These are phyloP conservation scores for Aureobasidium sp. DNA, from an alignment of 2,329 filamentous ascomycete species.

Conservation along the genomic window DNA sequence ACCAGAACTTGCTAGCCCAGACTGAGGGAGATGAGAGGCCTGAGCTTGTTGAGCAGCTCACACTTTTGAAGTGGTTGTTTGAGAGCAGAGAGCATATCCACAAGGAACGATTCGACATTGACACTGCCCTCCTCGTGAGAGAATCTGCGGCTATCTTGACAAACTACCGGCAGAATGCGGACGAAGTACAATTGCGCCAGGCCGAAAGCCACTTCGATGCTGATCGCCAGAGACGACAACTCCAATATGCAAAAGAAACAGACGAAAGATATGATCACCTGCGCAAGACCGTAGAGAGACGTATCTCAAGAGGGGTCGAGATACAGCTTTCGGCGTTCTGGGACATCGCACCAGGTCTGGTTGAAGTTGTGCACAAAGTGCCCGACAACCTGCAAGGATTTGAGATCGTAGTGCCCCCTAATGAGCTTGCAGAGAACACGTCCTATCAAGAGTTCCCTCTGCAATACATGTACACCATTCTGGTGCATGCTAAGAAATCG, in stretches of 20 bases:
- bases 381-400: slow-evolving; percentile 52
- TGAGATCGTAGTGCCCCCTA: slow-evolving; percentile 66
- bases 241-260: slow-evolving; percentile 63
- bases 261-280: slow-evolving; percentile 70
- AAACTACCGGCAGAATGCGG: slow-evolving; percentile 52
- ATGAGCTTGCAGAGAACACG: slow-evolving; percentile 81
- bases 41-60: slow-evolving; percentile 88
- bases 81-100: slow-evolving; percentile 86
- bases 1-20: slow-evolving; percentile 62
- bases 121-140: background rate
- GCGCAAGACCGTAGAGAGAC: slow-evolving; percentile 70
- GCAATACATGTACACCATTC: slow-evolving; percentile 80
- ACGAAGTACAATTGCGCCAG: slow-evolving; percentile 30
- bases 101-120: slow-evolving; percentile 73
- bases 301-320: slow-evolving; percentile 81
- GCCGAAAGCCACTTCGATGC: slow-evolving; percentile 81
- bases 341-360: slow-evolving; percentile 86
- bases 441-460: slow-evolving; percentile 72
- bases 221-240: slow-evolving; percentile 59
- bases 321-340: slow-evolving; percentile 91
- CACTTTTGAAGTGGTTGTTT: slow-evolving; percentile 93
- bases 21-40: slow-evolving; percentile 94
- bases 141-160: slow-evolving; percentile 39
- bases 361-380: slow-evolving; percentile 71
- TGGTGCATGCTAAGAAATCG: slow-evolving; percentile 83